Evolutionary conservation across 768 basidiomycete genomes (phyloP).

Genomic region (Cantharellus anzutake): DNA sequence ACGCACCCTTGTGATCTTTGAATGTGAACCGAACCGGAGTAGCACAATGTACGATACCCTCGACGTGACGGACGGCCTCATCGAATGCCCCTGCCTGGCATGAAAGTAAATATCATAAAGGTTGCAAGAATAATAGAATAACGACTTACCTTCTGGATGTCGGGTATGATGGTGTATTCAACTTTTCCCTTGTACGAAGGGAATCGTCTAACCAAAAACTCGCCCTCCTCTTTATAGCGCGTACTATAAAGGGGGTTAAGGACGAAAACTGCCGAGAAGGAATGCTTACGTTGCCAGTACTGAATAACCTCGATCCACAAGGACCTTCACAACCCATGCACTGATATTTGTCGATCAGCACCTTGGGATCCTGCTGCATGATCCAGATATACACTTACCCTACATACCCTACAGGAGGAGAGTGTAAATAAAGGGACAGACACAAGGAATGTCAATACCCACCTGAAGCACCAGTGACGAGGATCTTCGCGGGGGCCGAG

Average conservation of each 20-base stretch:
- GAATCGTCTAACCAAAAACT: neutral
- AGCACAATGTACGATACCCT: conserved; percentile 18
- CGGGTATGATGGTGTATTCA: conserved; percentile 45
- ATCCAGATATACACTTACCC: neutral
- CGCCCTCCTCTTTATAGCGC: neutral
- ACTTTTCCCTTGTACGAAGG: conserved; percentile 24
- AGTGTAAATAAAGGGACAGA: neutral
- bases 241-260: neutral
- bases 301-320: conserved; percentile 6
- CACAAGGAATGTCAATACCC: no score
- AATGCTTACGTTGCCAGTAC: conserved; percentile 3
- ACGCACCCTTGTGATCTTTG: conserved; percentile 9
- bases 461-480: conserved; percentile 9
- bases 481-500: conserved; percentile 4
- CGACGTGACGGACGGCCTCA: conserved; percentile 22
- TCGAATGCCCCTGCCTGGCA: conserved; percentile 18
- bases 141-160: conserved; percentile 31
- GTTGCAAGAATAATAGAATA: neutral
- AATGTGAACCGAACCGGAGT: conserved; percentile 15
- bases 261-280: neutral
- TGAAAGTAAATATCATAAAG: neutral
- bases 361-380: neutral
- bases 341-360: neutral
- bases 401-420: neutral
- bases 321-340: conserved; percentile 5